A percentile compares a stretch with the other conserved stretches of the same genome.
These are phyloP conservation scores for Epichloe typhina DNA, from an alignment of 2,329 filamentous ascomycete species.

Conservation along the genomic window DNA sequence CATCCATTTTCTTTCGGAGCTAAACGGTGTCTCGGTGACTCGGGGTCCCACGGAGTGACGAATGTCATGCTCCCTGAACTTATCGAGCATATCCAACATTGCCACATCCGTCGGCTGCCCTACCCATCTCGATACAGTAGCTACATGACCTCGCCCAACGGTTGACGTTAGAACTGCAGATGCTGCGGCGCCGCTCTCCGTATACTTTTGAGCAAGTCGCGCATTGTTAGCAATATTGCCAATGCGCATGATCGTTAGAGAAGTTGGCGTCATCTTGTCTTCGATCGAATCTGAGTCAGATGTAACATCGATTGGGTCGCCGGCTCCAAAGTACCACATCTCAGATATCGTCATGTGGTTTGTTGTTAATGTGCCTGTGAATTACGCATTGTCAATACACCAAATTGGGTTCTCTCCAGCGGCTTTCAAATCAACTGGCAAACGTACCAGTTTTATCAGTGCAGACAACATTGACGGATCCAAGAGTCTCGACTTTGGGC, in stretches of 20 bases:
- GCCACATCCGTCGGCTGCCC: slow-evolving; percentile 96
- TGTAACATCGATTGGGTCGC: slow-evolving; percentile 37
- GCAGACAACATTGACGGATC: slow-evolving; percentile 99
- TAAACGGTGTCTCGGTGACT: slow-evolving; percentile 81
- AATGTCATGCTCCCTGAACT: slow-evolving; percentile 82
- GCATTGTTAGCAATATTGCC: slow-evolving; percentile 96
- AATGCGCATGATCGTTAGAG: slow-evolving; percentile 71
- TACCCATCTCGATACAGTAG: slow-evolving; percentile 74
- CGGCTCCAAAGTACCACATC: slow-evolving; percentile 82
- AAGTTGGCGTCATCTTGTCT: slow-evolving; percentile 54
- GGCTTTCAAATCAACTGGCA: background rate
- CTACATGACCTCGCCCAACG: slow-evolving; percentile 44
- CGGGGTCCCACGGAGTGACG: slow-evolving; percentile 75
- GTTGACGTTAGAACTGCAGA: slow-evolving; percentile 74
- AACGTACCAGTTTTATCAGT: slow-evolving; percentile 80
- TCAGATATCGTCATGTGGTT: slow-evolving; percentile 98
- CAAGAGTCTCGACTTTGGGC: slow-evolving; percentile 92
- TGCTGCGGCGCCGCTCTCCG: slow-evolving; percentile 57
- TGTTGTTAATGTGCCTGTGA: slow-evolving; percentile 70
- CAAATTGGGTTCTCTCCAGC: background rate
- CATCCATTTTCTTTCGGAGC: slow-evolving; percentile 98
- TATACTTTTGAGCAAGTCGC: slow-evolving; percentile 59
- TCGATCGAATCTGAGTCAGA: slow-evolving; percentile 42
- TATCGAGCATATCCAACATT: slow-evolving; percentile 85
- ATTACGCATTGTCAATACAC: background rate